Percentiles rank a stretch among this genome's conserved stretches.
phyloP scores from a whole-genome alignment of 2,329 filamentous ascomycete genomes.

The Dactylellina drechsleri region DNA sequence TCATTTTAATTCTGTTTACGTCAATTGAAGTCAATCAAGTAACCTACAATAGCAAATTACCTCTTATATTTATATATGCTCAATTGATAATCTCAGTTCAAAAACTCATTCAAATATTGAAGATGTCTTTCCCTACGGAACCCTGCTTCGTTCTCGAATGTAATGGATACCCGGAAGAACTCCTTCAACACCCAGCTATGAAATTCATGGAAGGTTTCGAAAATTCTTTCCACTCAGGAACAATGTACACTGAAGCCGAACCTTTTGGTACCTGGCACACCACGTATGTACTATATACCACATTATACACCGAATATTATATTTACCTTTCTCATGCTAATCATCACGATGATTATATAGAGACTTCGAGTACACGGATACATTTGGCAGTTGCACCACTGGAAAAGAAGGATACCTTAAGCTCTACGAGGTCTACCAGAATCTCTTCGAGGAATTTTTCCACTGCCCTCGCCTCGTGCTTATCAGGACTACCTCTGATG shows the following conservation, averaged over 20 bases:
- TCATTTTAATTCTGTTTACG: no score
- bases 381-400: not conserved
- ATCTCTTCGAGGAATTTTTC: not conserved
- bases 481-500: slow-evolving; percentile 14
- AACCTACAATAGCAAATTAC: no score
- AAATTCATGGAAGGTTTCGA: slow-evolving; percentile 28
- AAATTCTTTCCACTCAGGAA: not conserved
- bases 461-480: slow-evolving; percentile 12
- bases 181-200: slow-evolving; percentile 16
- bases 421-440: slow-evolving; percentile 8
- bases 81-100: no score
- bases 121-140: slow-evolving; percentile 15
- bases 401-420: slow-evolving; percentile 17
- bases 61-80: no score
- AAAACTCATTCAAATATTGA: no score
- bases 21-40: no score
- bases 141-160: slow-evolving; percentile 11
- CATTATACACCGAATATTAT: not conserved
- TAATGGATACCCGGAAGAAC: slow-evolving; percentile 12
- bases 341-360: not conserved
- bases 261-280: slow-evolving; percentile 35
- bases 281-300: not conserved
- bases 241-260: slow-evolving; percentile 18
- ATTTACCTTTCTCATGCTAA: not conserved
- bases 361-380: slow-evolving; percentile 21